Evolutionary conservation across 768 basidiomycete genomes (phyloP).

Genomic region (Amylocystis lapponica): DNA sequence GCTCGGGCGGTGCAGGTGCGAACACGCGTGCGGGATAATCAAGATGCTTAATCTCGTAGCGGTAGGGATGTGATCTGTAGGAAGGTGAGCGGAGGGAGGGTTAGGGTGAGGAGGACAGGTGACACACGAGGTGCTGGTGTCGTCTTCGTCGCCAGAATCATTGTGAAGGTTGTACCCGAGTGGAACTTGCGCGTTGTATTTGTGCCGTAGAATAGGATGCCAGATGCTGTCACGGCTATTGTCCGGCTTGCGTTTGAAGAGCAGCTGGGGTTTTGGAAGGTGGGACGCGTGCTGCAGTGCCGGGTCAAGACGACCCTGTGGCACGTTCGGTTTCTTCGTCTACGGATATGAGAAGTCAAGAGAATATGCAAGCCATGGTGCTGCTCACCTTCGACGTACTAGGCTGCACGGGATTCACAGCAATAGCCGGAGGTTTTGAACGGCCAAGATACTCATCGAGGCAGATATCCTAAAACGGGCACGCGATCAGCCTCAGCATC

Average conservation of each 20-base stretch:
- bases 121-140: background rate
- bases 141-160: conserved; percentile 18
- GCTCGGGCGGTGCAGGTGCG: conserved; percentile 40
- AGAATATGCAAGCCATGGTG: background rate
- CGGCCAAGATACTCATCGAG: conserved; percentile 75
- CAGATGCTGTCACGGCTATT: conserved; percentile 56
- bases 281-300: conserved; percentile 69
- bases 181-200: conserved; percentile 81
- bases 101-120: background rate
- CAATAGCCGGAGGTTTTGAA: conserved; percentile 60
- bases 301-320: conserved; percentile 46
- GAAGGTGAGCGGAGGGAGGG: background rate
- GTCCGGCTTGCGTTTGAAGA: conserved; percentile 55
- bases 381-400: conserved; percentile 9
- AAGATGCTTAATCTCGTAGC: conserved; percentile 75
- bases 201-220: conserved; percentile 64
- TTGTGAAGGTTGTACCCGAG: conserved; percentile 55
- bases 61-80: conserved; percentile 64
- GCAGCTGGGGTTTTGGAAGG: conserved; percentile 76
- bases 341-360: conserved; percentile 4
- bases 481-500: background rate
- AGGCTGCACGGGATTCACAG: conserved; percentile 37
- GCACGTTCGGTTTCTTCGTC: conserved; percentile 27
- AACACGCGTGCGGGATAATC: conserved; percentile 69
- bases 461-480: conserved; percentile 57